A percentile compares a stretch with the other conserved stretches of the same genome.
phyloP scores from a whole-genome alignment of 2,329 filamentous ascomycete species.

The Fusarium pseudocircinatum region DNA sequence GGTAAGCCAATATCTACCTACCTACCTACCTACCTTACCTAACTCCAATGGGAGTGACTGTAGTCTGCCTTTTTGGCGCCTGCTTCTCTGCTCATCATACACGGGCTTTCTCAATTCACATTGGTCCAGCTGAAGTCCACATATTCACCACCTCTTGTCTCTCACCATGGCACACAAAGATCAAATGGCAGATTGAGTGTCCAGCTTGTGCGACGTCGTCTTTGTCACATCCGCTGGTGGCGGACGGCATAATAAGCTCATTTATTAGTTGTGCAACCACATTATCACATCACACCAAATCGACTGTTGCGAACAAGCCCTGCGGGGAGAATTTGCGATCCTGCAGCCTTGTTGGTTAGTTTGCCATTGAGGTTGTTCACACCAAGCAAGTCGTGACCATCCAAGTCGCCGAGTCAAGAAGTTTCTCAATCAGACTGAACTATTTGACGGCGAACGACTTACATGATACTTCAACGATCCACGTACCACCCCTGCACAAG shows the following conservation, averaged over 20 bases:
- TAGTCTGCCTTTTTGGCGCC: not conserved
- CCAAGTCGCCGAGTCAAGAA: slow-evolving; percentile 14
- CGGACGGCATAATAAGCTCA: slow-evolving; percentile 33
- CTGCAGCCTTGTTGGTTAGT: slow-evolving; percentile 26
- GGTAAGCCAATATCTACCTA: not conserved
- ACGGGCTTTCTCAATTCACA: not conserved
- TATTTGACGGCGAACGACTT: slow-evolving; percentile 16
- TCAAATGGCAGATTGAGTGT: slow-evolving; percentile 23
- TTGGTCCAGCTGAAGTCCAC: slow-evolving; percentile 6
- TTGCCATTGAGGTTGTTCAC: slow-evolving; percentile 10
- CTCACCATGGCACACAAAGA: slow-evolving; percentile 25
- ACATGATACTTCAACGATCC: slow-evolving; percentile 4
- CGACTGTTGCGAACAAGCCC: not conserved
- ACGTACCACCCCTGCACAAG: slow-evolving; percentile 10
- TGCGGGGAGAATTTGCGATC: slow-evolving; percentile 15
- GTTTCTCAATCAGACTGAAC: slow-evolving; percentile 13
- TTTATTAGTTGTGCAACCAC: slow-evolving; percentile 27
- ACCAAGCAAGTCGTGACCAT: slow-evolving; percentile 17
- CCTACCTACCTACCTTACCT: not conserved
- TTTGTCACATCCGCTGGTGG: slow-evolving; percentile 25
- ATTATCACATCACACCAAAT: slow-evolving; percentile 26
- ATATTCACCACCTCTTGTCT: slow-evolving; percentile 5
- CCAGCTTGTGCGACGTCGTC: slow-evolving; percentile 17
- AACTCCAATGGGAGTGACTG: not conserved
- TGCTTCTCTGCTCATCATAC: slow-evolving; percentile 6